Conservation (phyloP, 2,329 filamentous ascomycete species). For the Paecilomyces sp. region DNA sequence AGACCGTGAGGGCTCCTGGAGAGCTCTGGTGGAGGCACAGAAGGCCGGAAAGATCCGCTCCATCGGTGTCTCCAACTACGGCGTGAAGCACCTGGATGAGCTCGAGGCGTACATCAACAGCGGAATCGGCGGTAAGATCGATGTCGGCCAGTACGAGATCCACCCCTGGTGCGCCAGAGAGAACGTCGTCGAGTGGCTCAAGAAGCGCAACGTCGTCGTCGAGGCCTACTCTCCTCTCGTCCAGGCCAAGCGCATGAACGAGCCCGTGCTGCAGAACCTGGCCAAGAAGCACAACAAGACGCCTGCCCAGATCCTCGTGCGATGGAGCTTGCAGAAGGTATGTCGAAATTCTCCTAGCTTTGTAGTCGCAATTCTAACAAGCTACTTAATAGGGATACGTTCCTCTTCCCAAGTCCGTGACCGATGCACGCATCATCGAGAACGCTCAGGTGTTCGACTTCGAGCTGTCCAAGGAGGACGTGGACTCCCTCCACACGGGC, state of each 20-base stretch:
- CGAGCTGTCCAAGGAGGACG: constrained; percentile 51
- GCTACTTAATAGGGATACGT: constrained; percentile 45
- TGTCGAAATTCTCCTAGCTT: background rate
- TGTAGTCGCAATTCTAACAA: background rate
- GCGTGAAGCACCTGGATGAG: constrained; percentile 33
- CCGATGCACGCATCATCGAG: constrained; percentile 52
- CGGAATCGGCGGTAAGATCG: constrained; percentile 57
- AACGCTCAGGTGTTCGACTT: constrained; percentile 56
- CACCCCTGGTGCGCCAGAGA: constrained; percentile 80
- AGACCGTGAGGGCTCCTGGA: constrained; percentile 32
- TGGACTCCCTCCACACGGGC: constrained; percentile 48
- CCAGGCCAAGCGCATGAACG: constrained; percentile 41
- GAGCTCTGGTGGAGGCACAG: constrained; percentile 33
- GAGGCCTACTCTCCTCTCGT: constrained; percentile 49
- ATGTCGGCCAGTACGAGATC: constrained; percentile 81
- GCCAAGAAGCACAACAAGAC: constrained; percentile 53
- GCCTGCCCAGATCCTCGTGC: constrained; percentile 50
- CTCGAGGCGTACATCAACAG: constrained; percentile 32
- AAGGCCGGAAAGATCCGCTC: constrained; percentile 32
- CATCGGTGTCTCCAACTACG: constrained; percentile 35
- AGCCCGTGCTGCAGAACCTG: constrained; percentile 45
- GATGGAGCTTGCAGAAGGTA: constrained; percentile 56
- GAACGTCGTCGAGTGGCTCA: constrained; percentile 74
- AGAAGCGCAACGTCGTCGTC: constrained; percentile 53
- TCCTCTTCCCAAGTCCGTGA: constrained; percentile 57